phyloP scores from a whole-genome alignment of 306 rosid species.

The Vicia faba region DNA sequence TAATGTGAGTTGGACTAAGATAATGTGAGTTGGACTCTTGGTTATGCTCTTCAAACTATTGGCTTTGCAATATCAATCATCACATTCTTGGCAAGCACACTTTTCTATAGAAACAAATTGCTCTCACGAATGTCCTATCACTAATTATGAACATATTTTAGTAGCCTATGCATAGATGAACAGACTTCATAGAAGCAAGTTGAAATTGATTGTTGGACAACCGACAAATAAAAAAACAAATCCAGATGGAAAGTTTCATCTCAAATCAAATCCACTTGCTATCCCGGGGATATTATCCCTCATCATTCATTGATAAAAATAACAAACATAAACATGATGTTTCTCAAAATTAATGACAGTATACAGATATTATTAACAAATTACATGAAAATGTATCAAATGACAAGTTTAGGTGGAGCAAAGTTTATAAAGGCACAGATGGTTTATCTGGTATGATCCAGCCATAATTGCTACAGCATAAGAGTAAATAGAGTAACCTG shows the following conservation, averaged over 20 bases:
- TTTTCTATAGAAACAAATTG: background rate
- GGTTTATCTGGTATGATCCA: conserved; percentile 39
- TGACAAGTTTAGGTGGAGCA: conserved; percentile 34
- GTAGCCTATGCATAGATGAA: conserved; percentile 19
- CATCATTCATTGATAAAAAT: conserved; percentile 19
- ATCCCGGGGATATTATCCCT: conserved; percentile 29
- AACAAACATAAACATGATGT: conserved; percentile 28
- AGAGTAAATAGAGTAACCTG: conserved; percentile 24
- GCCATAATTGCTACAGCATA: conserved; percentile 10
- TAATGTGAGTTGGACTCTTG: background rate
- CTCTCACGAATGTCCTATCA: background rate
- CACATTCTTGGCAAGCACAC: too few species aligned
- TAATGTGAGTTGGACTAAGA: too few species aligned
- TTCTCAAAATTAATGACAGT: conserved; percentile 36
- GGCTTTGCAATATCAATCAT: background rate
- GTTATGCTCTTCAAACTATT: background rate
- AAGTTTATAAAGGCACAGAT: conserved; percentile 28
- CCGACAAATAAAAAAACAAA: conserved; percentile 6
- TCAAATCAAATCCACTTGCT: background rate
- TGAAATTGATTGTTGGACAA: conserved; percentile 19
- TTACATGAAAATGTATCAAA: conserved; percentile 39
- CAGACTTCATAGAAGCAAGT: background rate
- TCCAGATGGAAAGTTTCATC: conserved; percentile 17
- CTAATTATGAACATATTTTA: background rate
- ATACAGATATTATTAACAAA: conserved; percentile 51